Evolutionary conservation across 768 basidiomycete genomes (phyloP), one percentile per base, ranked within the genome.

Genomic region (Dacryopinax spathularia): DNA sequence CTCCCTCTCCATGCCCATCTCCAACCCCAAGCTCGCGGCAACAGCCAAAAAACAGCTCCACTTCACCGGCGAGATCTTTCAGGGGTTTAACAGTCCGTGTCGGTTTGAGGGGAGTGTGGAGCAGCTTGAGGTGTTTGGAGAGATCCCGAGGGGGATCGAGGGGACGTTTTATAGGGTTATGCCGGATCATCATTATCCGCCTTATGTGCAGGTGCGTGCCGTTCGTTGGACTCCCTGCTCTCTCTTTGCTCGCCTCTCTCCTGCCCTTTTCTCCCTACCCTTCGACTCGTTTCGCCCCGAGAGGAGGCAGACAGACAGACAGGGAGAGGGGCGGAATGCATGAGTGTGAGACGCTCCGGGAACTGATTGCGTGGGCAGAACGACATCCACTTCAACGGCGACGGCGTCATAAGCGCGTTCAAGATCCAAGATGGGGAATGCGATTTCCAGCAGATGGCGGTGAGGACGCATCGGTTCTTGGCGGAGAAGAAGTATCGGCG

Each of bases 311-410:
- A n/a, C n/a, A n/a, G n/a, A n/a, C n/a, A n/a, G n/a, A n/a, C n/a
- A n/a, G n/a, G n/a, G n/a, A n/a, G n/a, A n/a, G n/a, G n/a, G n/a
- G n/a, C n/a, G n/a, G n/a, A n/a, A n/a, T n/a, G n/a, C n/a, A n/a
- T n/a, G n/a, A n/a, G n/a, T n/a, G n/a, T n/a, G n/a, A n/a, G n/a
- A n/a, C n/a, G n/a, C n/a, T n/a, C n/a, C n/a, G n/a, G n/a, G n/a
- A n/a, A 56, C 48, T 56, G 48, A 56, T 56, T 29, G 6, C 10
- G 3, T 6, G 29, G 3, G 48, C 48, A 56, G 48, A 60, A 60
- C 41, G 63, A 64, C 4, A 48, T 64, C 62, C 62, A 61, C 61
- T 65, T 65, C 64, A 65, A 65, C 44, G 61, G 60, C 2, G 64
- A 65, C 29, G 64, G 64, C 18, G 61, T 65, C 34, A 35, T 65